Evolutionary conservation across 768 basidiomycete species (phyloP).

Genomic region (Collybiopsis luxurians): DNA sequence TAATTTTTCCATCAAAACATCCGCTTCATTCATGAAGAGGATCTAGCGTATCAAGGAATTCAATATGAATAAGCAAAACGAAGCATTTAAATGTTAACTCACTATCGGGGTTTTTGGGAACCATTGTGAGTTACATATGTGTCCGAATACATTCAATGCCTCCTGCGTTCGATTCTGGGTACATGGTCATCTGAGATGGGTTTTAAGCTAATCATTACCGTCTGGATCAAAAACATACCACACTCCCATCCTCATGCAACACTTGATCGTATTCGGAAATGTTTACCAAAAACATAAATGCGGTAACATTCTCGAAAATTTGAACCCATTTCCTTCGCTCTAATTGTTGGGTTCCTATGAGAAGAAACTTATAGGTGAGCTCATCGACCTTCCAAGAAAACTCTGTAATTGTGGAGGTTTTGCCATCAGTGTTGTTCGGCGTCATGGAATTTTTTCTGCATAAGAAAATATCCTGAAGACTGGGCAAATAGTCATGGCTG

Average conservation of each 20-base stretch:
- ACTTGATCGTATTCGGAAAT: conserved; percentile 97
- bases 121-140: conserved; percentile 97
- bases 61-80: neutral
- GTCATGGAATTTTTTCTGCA: too few species aligned
- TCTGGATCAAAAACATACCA: conserved; percentile 51
- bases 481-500: conserved; percentile 73
- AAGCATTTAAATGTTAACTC: conserved; percentile 23
- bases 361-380: conserved; percentile 89
- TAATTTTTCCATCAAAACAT: conserved; percentile 94
- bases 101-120: conserved; percentile 95
- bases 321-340: conserved; percentile 84
- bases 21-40: conserved; percentile 95
- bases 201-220: too few species aligned
- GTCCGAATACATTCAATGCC: conserved; percentile 92
- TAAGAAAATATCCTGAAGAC: conserved; percentile 92
- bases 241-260: conserved; percentile 95
- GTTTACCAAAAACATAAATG: conserved; percentile 88
- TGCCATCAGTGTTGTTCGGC: conserved; percentile 97
- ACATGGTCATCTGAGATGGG: conserved; percentile 23
- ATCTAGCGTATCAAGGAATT: conserved; percentile 68
- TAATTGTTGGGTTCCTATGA: conserved; percentile 81
- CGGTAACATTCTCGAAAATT: conserved; percentile 93
- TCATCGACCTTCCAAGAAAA: conserved; percentile 59
- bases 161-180: conserved; percentile 95
- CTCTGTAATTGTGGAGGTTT: conserved; percentile 95